Conservation (phyloP, 2,329 filamentous ascomycete genomes). For the Remersonia thermophila region DNA sequence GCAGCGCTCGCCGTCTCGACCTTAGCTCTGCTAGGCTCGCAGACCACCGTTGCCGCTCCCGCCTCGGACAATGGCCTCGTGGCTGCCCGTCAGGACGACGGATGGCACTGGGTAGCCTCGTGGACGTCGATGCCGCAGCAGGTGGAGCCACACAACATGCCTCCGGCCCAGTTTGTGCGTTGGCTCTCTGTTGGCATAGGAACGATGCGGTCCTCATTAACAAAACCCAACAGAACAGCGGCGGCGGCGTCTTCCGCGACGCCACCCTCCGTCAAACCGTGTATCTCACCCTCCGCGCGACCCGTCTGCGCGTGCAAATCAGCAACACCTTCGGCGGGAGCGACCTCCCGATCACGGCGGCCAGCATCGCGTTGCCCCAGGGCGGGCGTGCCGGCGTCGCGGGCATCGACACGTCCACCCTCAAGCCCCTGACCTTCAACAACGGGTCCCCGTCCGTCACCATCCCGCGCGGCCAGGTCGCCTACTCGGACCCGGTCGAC, state of each 20-base stretch:
- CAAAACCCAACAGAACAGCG: slow-evolving; percentile 14
- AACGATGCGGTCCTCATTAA: no score
- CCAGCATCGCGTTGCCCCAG: slow-evolving; percentile 43
- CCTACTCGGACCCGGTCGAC: slow-evolving; percentile 49
- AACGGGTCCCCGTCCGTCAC: slow-evolving; percentile 35
- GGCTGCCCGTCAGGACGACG: no score
- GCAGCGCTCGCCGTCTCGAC: no score
- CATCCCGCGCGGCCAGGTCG: slow-evolving; percentile 43
- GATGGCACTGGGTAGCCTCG: slow-evolving; percentile 47
- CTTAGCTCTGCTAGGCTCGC: no score
- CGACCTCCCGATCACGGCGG: slow-evolving; percentile 46
- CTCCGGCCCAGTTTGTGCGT: slow-evolving; percentile 45
- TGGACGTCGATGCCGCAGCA: slow-evolving; percentile 57
- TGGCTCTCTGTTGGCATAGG: background rate
- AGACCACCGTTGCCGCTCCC: no score
- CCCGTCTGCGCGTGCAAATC: slow-evolving; percentile 47
- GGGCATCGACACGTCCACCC: slow-evolving; percentile 37
- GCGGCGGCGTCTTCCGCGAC: slow-evolving; percentile 42
- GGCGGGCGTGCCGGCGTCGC: slow-evolving; percentile 41
- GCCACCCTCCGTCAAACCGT: slow-evolving; percentile 55
- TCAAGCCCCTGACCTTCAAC: slow-evolving; percentile 46
- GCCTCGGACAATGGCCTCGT: no score
- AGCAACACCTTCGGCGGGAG: slow-evolving; percentile 54
- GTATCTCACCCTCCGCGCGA: slow-evolving; percentile 43
- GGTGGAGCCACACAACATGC: slow-evolving; percentile 49